These are phyloP conservation scores for Apiospora phragmitis DNA, from an alignment of 2,329 filamentous ascomycete species.

Conservation along the genomic window DNA sequence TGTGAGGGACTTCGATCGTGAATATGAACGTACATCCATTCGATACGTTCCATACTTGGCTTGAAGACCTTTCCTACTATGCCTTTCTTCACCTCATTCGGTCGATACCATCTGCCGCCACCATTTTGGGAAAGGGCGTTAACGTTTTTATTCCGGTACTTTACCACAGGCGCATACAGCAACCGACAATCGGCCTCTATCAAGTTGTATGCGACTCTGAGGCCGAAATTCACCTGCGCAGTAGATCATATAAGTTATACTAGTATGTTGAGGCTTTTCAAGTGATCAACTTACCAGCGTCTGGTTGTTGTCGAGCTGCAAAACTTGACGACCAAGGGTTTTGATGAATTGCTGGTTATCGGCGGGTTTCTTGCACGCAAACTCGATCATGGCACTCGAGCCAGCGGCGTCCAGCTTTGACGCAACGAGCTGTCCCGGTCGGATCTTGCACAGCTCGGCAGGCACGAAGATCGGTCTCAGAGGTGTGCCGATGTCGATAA, in stretches of 20 bases:
- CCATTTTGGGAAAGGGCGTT: slow-evolving; percentile 25
- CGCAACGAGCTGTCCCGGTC: slow-evolving; percentile 64
- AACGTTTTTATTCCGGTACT: slow-evolving; percentile 48
- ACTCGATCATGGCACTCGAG: slow-evolving; percentile 68
- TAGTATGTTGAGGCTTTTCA: background rate
- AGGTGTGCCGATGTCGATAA: slow-evolving; percentile 65
- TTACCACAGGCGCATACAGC: slow-evolving; percentile 58
- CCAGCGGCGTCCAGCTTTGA: slow-evolving; percentile 60
- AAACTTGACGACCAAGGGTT: slow-evolving; percentile 52
- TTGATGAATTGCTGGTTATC: slow-evolving; percentile 68
- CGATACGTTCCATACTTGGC: slow-evolving; percentile 43
- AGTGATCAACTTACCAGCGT: slow-evolving; percentile 41
- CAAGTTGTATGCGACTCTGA: slow-evolving; percentile 60
- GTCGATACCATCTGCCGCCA: slow-evolving; percentile 49
- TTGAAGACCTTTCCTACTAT: slow-evolving; percentile 52
- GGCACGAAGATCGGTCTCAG: slow-evolving; percentile 64
- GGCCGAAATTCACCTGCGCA: slow-evolving; percentile 53
- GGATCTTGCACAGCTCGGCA: slow-evolving; percentile 63
- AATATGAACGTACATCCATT: slow-evolving; percentile 51
- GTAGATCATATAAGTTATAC: background rate
- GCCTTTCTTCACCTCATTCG: slow-evolving; percentile 78
- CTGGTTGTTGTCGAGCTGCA: slow-evolving; percentile 55
- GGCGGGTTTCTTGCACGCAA: slow-evolving; percentile 67
- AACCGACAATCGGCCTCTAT: slow-evolving; percentile 74
- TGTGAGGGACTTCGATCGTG: no score